A percentile compares a stretch with the other conserved stretches of the same genome.
Evolutionary conservation across 192 early-diverging fungal species (phyloP).

Genomic region (Funneliformis geosporum): DNA sequence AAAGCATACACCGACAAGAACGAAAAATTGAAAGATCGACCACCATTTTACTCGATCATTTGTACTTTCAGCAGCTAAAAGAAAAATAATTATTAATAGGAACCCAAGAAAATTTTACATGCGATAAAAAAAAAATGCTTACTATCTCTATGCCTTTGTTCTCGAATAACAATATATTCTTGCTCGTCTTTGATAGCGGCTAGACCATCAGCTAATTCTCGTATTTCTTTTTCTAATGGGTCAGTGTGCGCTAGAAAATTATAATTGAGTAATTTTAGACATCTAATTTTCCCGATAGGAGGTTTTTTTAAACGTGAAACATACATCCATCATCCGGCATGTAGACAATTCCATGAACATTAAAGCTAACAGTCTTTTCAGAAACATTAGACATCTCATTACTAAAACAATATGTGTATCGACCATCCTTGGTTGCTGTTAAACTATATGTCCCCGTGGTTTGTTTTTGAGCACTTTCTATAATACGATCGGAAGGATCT

Average conservation of each 20-base stretch:
- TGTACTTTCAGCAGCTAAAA: slow-evolving; percentile 74
- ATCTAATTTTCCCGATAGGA: slow-evolving; percentile 33
- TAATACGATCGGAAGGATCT: slow-evolving; percentile 43
- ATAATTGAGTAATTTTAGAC: slow-evolving; percentile 1
- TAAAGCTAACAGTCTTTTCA: slow-evolving; percentile 64
- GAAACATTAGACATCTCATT: slow-evolving; percentile 65
- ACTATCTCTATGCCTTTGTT: slow-evolving; percentile 69
- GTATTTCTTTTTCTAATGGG: slow-evolving; percentile 66
- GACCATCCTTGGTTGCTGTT: slow-evolving; percentile 54
- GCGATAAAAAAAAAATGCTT: slow-evolving; percentile 37
- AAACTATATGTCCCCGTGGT: slow-evolving; percentile 47
- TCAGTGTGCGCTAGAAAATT: slow-evolving; percentile 46
- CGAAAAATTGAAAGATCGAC: slow-evolving; percentile 65
- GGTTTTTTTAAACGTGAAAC: slow-evolving; percentile 25
- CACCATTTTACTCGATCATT: slow-evolving; percentile 79
- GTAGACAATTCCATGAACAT: slow-evolving; percentile 50
- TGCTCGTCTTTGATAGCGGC: slow-evolving; percentile 69
- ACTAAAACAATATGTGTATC: slow-evolving; percentile 76
- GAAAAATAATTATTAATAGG: slow-evolving; percentile 8
- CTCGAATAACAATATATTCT: slow-evolving; percentile 65
- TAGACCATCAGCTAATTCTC: slow-evolving; percentile 61
- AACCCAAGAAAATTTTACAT: background rate
- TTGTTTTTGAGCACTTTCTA: slow-evolving; percentile 40
- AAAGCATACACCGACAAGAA: slow-evolving; percentile 64
- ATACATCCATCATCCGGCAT: slow-evolving; percentile 42